phyloP scores from a whole-genome alignment of 2,329 filamentous ascomycete species.

The Fusarium globosum region DNA sequence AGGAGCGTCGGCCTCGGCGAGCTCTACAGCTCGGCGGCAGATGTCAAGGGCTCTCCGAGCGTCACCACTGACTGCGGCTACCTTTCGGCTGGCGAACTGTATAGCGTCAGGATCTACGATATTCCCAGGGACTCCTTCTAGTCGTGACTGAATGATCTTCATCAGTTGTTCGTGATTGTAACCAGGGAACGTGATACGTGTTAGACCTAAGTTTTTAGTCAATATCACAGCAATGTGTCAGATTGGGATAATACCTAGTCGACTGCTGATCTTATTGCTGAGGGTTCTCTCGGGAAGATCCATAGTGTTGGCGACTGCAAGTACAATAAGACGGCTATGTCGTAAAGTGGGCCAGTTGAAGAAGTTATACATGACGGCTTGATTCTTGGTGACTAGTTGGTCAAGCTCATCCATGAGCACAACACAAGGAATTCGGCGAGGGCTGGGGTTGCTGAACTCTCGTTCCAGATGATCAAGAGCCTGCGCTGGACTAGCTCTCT shows the following conservation, averaged over 20 bases:
- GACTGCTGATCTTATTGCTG: slow-evolving; percentile 97
- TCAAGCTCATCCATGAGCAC: slow-evolving; percentile 99
- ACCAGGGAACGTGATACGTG: slow-evolving; percentile 94
- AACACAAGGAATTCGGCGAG: slow-evolving; percentile 91
- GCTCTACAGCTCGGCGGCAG: slow-evolving; percentile 92
- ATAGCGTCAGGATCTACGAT: slow-evolving; percentile 94
- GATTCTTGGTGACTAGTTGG: slow-evolving; percentile 96
- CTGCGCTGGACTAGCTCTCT: slow-evolving; percentile 91
- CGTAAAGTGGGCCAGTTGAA: slow-evolving; percentile 98
- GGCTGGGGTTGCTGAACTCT: slow-evolving; percentile 92
- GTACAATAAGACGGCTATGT: slow-evolving; percentile 92
- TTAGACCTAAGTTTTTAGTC: slow-evolving; percentile 67
- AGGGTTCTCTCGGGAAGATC: slow-evolving; percentile 95
- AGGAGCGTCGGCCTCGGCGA: slow-evolving; percentile 79
- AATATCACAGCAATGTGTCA: background rate
- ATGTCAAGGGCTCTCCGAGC: slow-evolving; percentile 94
- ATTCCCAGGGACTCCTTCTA: slow-evolving; percentile 87
- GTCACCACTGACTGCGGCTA: slow-evolving; percentile 95
- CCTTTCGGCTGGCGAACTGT: slow-evolving; percentile 96
- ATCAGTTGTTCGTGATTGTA: slow-evolving; percentile 98
- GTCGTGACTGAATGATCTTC: slow-evolving; percentile 94
- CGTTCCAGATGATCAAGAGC: slow-evolving; percentile 90
- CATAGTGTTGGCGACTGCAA: slow-evolving; percentile 99
- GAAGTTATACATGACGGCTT: slow-evolving; percentile 99
- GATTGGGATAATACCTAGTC: slow-evolving; percentile 65